Evolutionary conservation across 2,329 filamentous ascomycete species (phyloP), one percentile per base, ranked within the genome.

Genomic region (Diaporthe sp.): DNA sequence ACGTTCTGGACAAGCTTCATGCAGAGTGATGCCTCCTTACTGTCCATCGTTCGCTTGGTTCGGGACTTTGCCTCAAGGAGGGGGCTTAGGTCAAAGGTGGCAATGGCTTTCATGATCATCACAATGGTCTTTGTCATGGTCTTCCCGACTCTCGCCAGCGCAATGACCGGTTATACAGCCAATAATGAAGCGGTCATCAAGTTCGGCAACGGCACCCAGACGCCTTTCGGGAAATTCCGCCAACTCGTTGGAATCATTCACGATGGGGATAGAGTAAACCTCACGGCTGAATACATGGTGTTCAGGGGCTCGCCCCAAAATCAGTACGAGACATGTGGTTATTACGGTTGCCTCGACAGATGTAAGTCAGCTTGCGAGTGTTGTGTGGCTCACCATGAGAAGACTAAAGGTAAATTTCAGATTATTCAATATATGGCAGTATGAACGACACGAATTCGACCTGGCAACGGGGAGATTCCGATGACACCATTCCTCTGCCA

Each of bases 141-240:
- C 15, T 83, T 82, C 65, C 82, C 81, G 20, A 82, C 80, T 1
- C 55, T 83, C 10, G 78, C 78, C 3, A 72, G 81, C 37, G 78
- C 81, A 1, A 82, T 82, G 81, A 81, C 80, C 0, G 81, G 81
- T 25, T 83, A 83, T 60, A 75, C 77, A 12, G 74, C 80, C 13
- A 75, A 76, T 51, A 77, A n/a, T 12, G 70, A 72, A 10, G 77
- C 80, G 10, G 81, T 80, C n/a, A 77, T 82, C 20, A 68, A 58
- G 17, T 13, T 68, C 5, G 28, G 28, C 31, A 53, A 68, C 9
- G 34, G 53, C n/a, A 71, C n/a, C 39, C 72, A 68, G 42, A 37
- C 53, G 1, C 51, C 37, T n/a, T 74, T 74, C 17, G 25, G 8
- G 13, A n/a, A 31, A 3, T 71, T 58, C 22, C 6, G 20, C 22